phyloP scores from a whole-genome alignment of 345 rosid genomes.

The Erucastrum elatum region DNA sequence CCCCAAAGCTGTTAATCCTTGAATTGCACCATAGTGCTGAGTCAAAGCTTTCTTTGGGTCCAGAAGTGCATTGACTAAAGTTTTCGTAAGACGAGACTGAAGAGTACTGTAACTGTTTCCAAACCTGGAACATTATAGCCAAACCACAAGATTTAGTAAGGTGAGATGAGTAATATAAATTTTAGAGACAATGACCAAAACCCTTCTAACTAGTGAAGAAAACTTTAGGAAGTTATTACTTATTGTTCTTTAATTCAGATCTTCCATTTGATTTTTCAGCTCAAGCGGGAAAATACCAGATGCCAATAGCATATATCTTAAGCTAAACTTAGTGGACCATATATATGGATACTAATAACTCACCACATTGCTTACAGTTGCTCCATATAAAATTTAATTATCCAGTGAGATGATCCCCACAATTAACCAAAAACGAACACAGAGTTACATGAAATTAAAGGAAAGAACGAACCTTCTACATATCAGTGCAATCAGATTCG shows the following conservation, averaged over 20 bases:
- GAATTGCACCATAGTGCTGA: slow-evolving; percentile 95
- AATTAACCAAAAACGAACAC: not conserved
- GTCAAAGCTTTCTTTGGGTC: slow-evolving; percentile 85
- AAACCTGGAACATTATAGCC: slow-evolving; percentile 53
- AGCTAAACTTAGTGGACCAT: not conserved
- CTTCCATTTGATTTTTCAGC: not conserved
- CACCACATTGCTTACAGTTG: not conserved
- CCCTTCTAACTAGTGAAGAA: not conserved
- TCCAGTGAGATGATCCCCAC: not conserved
- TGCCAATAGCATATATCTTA: not conserved
- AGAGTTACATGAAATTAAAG: not conserved
- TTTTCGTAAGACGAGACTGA: slow-evolving; percentile 88
- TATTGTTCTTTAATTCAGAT: slow-evolving; percentile 1
- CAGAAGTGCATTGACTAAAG: slow-evolving; percentile 79
- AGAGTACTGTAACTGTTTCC: slow-evolving; percentile 75
- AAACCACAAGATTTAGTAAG: not conserved
- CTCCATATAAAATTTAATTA: not conserved
- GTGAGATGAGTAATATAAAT: too few species aligned
- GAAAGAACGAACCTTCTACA: slow-evolving; percentile 74
- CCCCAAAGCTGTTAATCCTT: slow-evolving; percentile 90
- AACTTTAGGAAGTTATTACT: not conserved
- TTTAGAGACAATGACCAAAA: not conserved
- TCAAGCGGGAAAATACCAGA: not conserved
- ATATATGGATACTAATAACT: slow-evolving; percentile 10
- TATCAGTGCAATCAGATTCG: slow-evolving; percentile 73